These are phyloP conservation scores for Exophiala dermatitidis DNA, from an alignment of 2,329 filamentous ascomycete genomes.

Conservation along the genomic window DNA sequence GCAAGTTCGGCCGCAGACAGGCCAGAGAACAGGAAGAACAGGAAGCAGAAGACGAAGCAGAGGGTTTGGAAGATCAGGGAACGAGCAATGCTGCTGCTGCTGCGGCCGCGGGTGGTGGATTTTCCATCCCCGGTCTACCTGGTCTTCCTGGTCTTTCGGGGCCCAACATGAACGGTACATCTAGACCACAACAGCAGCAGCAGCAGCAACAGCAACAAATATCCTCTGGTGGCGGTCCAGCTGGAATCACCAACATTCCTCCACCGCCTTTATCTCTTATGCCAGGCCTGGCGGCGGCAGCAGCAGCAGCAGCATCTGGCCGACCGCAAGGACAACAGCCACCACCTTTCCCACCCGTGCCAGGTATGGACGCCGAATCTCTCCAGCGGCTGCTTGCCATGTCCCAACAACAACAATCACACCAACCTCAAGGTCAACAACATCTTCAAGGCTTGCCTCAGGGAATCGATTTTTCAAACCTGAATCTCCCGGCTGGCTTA, in stretches of 20 bases:
- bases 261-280: constrained; percentile 16
- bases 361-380: constrained; percentile 44
- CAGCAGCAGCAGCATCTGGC: neutral
- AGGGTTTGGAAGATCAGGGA: constrained; percentile 78
- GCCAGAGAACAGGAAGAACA: constrained; percentile 89
- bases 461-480: constrained; percentile 30
- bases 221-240: constrained; percentile 21
- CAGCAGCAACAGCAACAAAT: neutral
- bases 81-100: constrained; percentile 37
- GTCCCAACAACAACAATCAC: constrained; percentile 31
- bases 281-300: constrained; percentile 18
- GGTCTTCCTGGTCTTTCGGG: constrained; percentile 9
- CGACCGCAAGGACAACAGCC: neutral
- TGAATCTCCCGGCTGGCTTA: constrained; percentile 41
- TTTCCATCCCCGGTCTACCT: constrained; percentile 23
- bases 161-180: constrained; percentile 2
- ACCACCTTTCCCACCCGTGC: constrained; percentile 40
- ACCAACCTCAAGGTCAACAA: constrained; percentile 27
- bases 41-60: constrained; percentile 85
- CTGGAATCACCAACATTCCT: constrained; percentile 5
- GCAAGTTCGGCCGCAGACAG: constrained; percentile 67
- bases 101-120: constrained; percentile 20
- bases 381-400: constrained; percentile 28
- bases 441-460: constrained; percentile 1
- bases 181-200: neutral